phyloP scores from a whole-genome alignment of 495 filamentous ascomycete genomes.

The Hypoxylon lienhwacheense region DNA sequence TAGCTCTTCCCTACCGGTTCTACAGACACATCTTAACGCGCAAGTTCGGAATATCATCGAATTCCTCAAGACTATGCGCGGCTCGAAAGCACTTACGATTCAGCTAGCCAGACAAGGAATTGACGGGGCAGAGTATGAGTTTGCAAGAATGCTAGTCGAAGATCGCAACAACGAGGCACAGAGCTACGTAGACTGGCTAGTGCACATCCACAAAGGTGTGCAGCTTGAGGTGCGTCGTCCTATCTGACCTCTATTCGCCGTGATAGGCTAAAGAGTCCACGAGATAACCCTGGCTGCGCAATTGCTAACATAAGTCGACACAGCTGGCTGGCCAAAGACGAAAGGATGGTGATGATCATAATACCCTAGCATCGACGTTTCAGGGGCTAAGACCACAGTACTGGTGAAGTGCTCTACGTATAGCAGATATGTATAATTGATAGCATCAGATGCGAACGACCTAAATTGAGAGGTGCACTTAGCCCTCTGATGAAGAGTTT shows the following conservation, averaged over 20 bases:
- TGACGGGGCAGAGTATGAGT: slow-evolving; percentile 96
- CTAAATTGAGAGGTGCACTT: slow-evolving; percentile 22
- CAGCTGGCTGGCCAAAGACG: slow-evolving; percentile 35
- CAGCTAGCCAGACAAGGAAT: slow-evolving; percentile 92
- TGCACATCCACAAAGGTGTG: slow-evolving; percentile 89
- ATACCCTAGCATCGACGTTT: slow-evolving; percentile 35
- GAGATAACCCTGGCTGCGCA: background rate
- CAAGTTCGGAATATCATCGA: slow-evolving; percentile 93
- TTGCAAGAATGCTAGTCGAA: slow-evolving; percentile 85
- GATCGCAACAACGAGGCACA: slow-evolving; percentile 97
- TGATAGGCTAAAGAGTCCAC: slow-evolving; percentile 4
- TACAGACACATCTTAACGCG: slow-evolving; percentile 92
- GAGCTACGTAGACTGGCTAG: slow-evolving; percentile 98
- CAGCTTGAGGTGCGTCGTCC: slow-evolving; percentile 72
- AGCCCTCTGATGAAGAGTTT: slow-evolving; percentile 4
- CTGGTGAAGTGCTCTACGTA: slow-evolving; percentile 28
- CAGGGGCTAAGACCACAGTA: slow-evolving; percentile 40
- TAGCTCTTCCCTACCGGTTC: slow-evolving; percentile 69
- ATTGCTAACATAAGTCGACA: slow-evolving; percentile 9
- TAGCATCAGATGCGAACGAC: slow-evolving; percentile 5
- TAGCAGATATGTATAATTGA: slow-evolving; percentile 2
- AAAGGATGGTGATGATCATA: slow-evolving; percentile 36
- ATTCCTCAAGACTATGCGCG: slow-evolving; percentile 77
- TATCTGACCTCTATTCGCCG: background rate
- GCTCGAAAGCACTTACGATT: slow-evolving; percentile 83